Evolutionary conservation across 2,329 filamentous ascomycete genomes (phyloP), one percentile per base, ranked within the genome.

Genomic region (Aspergillus sp.): DNA sequence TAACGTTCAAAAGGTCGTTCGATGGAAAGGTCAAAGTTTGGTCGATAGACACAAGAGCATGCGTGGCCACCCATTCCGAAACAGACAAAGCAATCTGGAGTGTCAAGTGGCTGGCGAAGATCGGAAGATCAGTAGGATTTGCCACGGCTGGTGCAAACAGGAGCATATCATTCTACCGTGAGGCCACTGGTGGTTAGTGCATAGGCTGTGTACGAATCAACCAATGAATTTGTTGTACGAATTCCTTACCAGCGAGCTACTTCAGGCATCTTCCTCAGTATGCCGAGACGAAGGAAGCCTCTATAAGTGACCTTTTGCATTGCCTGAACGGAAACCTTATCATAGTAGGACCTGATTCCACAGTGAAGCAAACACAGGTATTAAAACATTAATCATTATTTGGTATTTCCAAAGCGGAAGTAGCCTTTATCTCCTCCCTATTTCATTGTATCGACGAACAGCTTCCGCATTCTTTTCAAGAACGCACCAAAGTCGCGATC

Each of bases 11-110:
- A 59, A 86, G 84, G 51, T 88, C 90, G 1, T 92, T 96, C 75
- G 93, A 98, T 72, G 94, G 95, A 39, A 97, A 96, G 76, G 91
- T 91, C 62, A 97, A 97, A 78, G 91, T 98, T 30, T 99, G 95
- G 95, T 94, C 91, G 30, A 86, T 97, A 61, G 92, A 97, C 69
- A 86, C 88, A 36, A 85, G 87, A 59, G 83, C 84, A 4, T 98
- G 95, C 73, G 95, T 99, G 48, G 92, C 94, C 12, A 99, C 95
- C 9, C 92, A 97, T 74, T 93, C 89, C 60, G 93, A 98, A 79
- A 92, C 91, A 5, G 93, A 94, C 65, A 90, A 91, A 77, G 85
- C 88, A 0, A 74, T 98, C 2, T 97, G 93, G 90, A 86, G 87
- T 57, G 91, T 93, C 28, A 89, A 87, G 70, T 96, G 92, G 92